Base-by-base conservation (phyloP, 108 stramenopile genomes). In the Pseudonitzschia pungens region DNA sequence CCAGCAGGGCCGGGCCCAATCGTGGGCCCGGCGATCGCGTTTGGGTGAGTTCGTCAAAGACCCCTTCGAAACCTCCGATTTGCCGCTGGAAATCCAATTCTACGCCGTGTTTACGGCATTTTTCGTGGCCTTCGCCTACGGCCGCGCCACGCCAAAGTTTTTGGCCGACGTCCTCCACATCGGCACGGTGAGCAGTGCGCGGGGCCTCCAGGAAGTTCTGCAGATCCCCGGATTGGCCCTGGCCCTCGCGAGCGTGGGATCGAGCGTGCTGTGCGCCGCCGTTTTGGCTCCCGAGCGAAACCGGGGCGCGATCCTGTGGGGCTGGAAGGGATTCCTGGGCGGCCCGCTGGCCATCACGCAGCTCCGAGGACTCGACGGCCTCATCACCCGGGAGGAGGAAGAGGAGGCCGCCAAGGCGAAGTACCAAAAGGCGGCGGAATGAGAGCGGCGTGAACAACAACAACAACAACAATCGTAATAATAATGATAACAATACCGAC, bases 21-120 rank as follows among this genome's bases (percentile, higher is more conserved):
- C 74, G 12, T 93, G 92, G 92, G 92, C 88, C 55, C 80, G 87
- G 11, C 84, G 79, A 65, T 85, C 92, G 44, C 68, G 69, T 43
- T 64, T 78, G 62, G 89, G 88, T 50, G 83, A 84, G 75, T 81
- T 93, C 22, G 84, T 88, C 45, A 83, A 81, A 33, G 92, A 93
- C 74, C 86, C 87, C 44, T 75, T 63, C 59, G 92, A 91, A 72
- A 22, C 68, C 22, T 66, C 89, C 55, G 81, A 81, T 56, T 70
- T 91, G 29, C 74, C 78, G n/a, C 72, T 77, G 24, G 65, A 64
- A 40, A 73, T 87, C 53, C 72, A 81, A 33, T 12, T 79, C 4
- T 93, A 89, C 73, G 75, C 80, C 41, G 68, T 89, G 7, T 36
- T 78, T 24, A 80, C 77, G 2, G 77, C 85, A 15, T 53, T 87